Evolutionary conservation across 1,284 basidiomycete genomes (phyloP).

Genomic region (Cutaneotrichosporon cyanovorans): DNA sequence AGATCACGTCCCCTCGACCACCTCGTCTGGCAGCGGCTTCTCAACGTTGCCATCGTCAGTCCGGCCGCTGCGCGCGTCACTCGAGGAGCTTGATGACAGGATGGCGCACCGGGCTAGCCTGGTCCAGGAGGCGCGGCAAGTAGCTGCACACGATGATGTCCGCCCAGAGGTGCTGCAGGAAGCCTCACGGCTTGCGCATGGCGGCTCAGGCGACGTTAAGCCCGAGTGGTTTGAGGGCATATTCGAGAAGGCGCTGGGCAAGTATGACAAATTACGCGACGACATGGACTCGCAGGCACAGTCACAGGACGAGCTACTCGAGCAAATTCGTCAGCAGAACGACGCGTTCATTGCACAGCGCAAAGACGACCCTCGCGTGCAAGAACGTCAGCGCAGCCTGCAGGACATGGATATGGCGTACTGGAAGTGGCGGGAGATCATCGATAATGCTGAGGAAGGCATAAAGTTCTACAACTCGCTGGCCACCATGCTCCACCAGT

Average conservation of each 20-base stretch:
- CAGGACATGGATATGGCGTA: slow-evolving; percentile 84
- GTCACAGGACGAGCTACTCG: slow-evolving; percentile 61
- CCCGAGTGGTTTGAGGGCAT: slow-evolving; percentile 79
- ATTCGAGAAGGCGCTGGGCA: slow-evolving; percentile 67
- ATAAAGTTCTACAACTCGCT: slow-evolving; percentile 85
- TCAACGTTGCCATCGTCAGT: slow-evolving; percentile 48
- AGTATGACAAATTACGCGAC: slow-evolving; percentile 67
- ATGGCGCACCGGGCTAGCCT: slow-evolving; percentile 57
- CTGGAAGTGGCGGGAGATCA: slow-evolving; percentile 80
- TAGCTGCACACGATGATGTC: slow-evolving; percentile 68
- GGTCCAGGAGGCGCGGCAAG: slow-evolving; percentile 58
- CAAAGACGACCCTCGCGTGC: slow-evolving; percentile 67
- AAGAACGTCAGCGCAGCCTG: slow-evolving; percentile 73
- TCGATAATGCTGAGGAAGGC: slow-evolving; percentile 78
- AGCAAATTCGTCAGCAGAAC: slow-evolving; percentile 64
- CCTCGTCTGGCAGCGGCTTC: slow-evolving; percentile 16
- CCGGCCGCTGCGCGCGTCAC: slow-evolving; percentile 62
- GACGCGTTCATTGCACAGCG: slow-evolving; percentile 70
- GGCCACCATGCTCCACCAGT: slow-evolving; percentile 59
- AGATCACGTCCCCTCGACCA: slow-evolving; percentile 46
- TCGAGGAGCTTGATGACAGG: slow-evolving; percentile 76
- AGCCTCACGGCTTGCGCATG: slow-evolving; percentile 51
- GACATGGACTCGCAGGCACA: slow-evolving; percentile 57
- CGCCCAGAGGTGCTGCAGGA: slow-evolving; percentile 61
- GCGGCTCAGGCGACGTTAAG: slow-evolving; percentile 60